Evolutionary conservation across 768 basidiomycete genomes (phyloP).

Genomic region (Rickenella mellea): DNA sequence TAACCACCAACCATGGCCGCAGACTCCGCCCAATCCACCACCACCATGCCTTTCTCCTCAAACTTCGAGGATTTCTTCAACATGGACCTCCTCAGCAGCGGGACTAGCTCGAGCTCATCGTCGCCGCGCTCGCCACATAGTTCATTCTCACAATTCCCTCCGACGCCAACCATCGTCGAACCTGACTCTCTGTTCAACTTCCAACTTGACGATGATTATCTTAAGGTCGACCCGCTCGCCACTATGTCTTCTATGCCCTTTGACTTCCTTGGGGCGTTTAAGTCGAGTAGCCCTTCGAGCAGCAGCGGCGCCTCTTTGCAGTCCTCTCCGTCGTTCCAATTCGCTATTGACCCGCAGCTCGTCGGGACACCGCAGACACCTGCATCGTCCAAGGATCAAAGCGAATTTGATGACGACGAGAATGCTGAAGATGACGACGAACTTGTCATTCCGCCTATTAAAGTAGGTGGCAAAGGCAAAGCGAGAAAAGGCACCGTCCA

Average conservation of each 20-base stretch:
- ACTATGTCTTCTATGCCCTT: slow-evolving; percentile 18
- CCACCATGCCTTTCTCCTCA: too few species aligned
- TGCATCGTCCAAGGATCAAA: slow-evolving; percentile 20
- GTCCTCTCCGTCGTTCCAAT: slow-evolving; percentile 23
- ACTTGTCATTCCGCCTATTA: slow-evolving; percentile 42
- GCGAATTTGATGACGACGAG: slow-evolving; percentile 24
- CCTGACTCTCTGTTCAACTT: slow-evolving; percentile 31
- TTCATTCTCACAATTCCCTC: slow-evolving; percentile 19
- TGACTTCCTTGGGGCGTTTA: slow-evolving; percentile 32
- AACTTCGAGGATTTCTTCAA: slow-evolving; percentile 61
- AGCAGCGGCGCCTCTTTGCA: slow-evolving; percentile 9
- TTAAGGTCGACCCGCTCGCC: slow-evolving; percentile 14
- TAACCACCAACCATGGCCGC: too few species aligned
- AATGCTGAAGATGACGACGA: slow-evolving; percentile 25
- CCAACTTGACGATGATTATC: slow-evolving; percentile 36
- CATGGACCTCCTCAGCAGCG: slow-evolving; percentile 42
- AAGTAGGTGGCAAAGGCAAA: slow-evolving; percentile 40
- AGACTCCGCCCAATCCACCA: too few species aligned
- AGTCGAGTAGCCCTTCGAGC: slow-evolving; percentile 13
- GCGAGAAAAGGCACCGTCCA: slow-evolving; percentile 60
- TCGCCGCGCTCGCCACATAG: slow-evolving; percentile 32
- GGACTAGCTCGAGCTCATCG: slow-evolving; percentile 13
- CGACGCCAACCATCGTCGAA: slow-evolving; percentile 30
- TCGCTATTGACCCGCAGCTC: slow-evolving; percentile 68
- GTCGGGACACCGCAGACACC: slow-evolving; percentile 54